phyloP scores from a whole-genome alignment of 352 stramenopile genomes.

The Phytophthora sp. region DNA sequence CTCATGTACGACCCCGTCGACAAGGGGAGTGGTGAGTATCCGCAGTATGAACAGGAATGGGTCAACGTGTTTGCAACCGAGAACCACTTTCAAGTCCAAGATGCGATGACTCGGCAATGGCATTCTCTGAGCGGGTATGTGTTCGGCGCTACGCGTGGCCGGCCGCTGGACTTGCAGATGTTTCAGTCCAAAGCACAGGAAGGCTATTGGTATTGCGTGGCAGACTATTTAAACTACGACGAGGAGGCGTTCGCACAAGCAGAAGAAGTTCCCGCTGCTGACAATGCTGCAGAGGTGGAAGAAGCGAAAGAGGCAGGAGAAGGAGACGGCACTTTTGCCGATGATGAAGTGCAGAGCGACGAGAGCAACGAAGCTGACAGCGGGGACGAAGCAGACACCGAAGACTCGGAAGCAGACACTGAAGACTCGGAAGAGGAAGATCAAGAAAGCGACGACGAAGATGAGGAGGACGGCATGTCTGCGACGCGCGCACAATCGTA shows the following conservation, averaged over 20 bases:
- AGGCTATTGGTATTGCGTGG: constrained; percentile 54
- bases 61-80: constrained; percentile 63
- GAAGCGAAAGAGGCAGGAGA: constrained; percentile 15
- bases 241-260: constrained; percentile 28
- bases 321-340: constrained; percentile 1
- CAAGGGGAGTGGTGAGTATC: not conserved
- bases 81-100: constrained; percentile 71
- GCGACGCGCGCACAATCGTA: constrained; percentile 12
- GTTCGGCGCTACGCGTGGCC: constrained; percentile 55
- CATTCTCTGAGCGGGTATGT: constrained; percentile 74
- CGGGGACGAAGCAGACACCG: constrained; percentile 33
- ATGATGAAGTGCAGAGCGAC: constrained; percentile 4
- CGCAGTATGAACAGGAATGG: constrained; percentile 54
- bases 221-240: constrained; percentile 72
- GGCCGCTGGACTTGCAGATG: constrained; percentile 42
- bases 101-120: constrained; percentile 60
- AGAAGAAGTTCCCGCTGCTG: constrained; percentile 4
- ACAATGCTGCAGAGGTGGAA: not conserved
- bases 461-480: constrained; percentile 10
- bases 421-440: constrained; percentile 14
- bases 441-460: constrained; percentile 11
- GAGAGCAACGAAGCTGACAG: constrained; percentile 22
- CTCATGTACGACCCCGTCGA: constrained; percentile 53
- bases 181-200: constrained; percentile 19
- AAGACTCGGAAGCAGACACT: constrained; percentile 13